Conservation (phyloP, 805 yeast species). For the Candida arabinofermentans region DNA sequence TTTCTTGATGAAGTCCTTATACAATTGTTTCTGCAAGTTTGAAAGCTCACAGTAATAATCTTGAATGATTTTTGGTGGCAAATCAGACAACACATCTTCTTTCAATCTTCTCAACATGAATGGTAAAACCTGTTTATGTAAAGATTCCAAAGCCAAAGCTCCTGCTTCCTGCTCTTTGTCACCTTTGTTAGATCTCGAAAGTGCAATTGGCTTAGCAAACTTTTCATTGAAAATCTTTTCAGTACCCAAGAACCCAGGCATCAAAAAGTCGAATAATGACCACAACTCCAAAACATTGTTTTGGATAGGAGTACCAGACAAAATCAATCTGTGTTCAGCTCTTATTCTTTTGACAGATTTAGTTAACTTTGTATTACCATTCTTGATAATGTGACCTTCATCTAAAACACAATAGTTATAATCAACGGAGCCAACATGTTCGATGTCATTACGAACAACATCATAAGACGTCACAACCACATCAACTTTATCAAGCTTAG, state of each 20-base stretch:
- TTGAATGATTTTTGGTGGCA: conserved; percentile 97
- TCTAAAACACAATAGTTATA: conserved; percentile 95
- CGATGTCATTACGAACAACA: conserved; percentile 89
- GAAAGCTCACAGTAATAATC: conserved; percentile 96
- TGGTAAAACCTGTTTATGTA: conserved; percentile 95
- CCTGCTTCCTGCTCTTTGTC: conserved; percentile 97
- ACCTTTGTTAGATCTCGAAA: conserved; percentile 83
- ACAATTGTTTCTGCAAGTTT: conserved; percentile 81
- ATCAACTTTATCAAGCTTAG: conserved; percentile 56
- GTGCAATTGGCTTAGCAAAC: conserved; percentile 97
- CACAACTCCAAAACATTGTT: conserved; percentile 94
- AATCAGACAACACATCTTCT: conserved; percentile 91
- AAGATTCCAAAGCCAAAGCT: conserved; percentile 89
- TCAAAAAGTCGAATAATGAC: conserved; percentile 95
- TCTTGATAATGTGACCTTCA: conserved; percentile 97
- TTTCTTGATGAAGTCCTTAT: conserved; percentile 83
- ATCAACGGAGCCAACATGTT: conserved; percentile 51
- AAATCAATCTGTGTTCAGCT: conserved; percentile 85
- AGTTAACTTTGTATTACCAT: conserved; percentile 81
- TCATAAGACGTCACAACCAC: conserved; percentile 93
- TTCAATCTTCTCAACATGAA: conserved; percentile 93
- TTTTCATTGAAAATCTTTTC: conserved; percentile 91
- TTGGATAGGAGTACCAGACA: conserved; percentile 98
- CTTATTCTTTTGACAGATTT: conserved; percentile 77
- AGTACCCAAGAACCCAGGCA: conserved; percentile 98